Percentiles rank a stretch among this genome's conserved stretches.
phyloP scores from a whole-genome alignment of 805 yeast species.

The Metschnikowia proteae region DNA sequence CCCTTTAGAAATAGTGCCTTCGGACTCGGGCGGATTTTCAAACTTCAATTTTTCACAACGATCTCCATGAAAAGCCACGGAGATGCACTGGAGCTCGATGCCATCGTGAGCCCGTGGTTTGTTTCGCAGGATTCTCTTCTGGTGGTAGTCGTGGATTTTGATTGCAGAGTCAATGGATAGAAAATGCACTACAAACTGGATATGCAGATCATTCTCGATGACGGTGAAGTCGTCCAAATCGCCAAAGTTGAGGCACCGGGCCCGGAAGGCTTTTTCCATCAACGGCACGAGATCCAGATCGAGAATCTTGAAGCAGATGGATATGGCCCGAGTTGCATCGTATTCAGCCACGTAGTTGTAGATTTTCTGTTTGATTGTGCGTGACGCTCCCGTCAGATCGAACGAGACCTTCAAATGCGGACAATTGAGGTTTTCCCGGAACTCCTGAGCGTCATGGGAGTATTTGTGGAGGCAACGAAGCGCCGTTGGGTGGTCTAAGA shows the following conservation, averaged over 20 bases:
- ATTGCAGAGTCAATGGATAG: constrained; percentile 46
- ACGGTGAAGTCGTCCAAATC: constrained; percentile 33
- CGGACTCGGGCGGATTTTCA: constrained; percentile 9
- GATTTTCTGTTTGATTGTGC: constrained; percentile 33
- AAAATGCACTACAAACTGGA: constrained; percentile 31
- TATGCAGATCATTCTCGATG: constrained; percentile 7
- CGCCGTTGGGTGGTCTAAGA: constrained; percentile 33
- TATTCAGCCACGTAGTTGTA: constrained; percentile 38
- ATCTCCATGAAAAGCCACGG: constrained; percentile 30
- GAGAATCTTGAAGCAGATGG: constrained; percentile 14
- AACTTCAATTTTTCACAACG: constrained; percentile 30
- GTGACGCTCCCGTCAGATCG: constrained; percentile 9
- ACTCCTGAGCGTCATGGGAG: constrained; percentile 23
- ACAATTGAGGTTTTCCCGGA: constrained; percentile 11
- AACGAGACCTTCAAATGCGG: neutral
- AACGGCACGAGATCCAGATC: constrained; percentile 11
- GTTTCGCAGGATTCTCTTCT: constrained; percentile 18
- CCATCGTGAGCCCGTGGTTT: constrained; percentile 13
- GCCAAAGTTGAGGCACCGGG: constrained; percentile 39
- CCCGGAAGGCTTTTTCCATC: constrained; percentile 22
- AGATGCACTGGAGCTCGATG: constrained; percentile 16
- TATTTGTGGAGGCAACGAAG: constrained; percentile 32
- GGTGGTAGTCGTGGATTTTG: constrained; percentile 36
- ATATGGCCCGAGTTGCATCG: constrained; percentile 36
- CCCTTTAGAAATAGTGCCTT: neutral